phyloP scores from a whole-genome alignment of 2,329 filamentous ascomycete genomes.

The Venturia aucupariae region DNA sequence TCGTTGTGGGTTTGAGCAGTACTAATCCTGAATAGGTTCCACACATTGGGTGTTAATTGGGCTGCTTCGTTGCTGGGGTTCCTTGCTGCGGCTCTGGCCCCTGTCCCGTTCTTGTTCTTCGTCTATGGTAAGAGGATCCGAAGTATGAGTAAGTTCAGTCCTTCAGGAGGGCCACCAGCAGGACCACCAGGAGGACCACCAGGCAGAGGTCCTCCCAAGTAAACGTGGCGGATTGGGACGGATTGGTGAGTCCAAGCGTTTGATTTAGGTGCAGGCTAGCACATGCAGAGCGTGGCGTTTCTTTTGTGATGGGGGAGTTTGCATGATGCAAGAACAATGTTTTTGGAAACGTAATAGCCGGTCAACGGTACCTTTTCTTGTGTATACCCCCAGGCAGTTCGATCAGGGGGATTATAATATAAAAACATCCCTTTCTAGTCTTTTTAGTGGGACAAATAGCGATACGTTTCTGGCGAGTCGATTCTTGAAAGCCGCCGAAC shows the following conservation, averaged over 20 bases:
- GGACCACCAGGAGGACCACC: background rate
- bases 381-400: no score
- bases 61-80: constrained; percentile 26
- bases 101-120: constrained; percentile 31
- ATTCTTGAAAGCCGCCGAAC: no score
- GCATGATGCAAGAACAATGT: background rate
- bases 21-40: constrained; percentile 11
- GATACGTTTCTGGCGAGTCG: no score
- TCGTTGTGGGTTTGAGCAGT: background rate
- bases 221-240: background rate
- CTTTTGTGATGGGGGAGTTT: background rate
- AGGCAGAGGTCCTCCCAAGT: background rate
- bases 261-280: background rate
- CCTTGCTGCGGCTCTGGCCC: constrained; percentile 26
- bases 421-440: no score
- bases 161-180: background rate
- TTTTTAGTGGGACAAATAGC: no score
- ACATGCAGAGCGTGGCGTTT: background rate
- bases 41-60: constrained; percentile 15
- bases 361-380: no score
- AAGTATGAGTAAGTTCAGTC: constrained; percentile 1
- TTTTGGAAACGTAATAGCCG: background rate
- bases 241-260: background rate
- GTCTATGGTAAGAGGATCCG: constrained; percentile 23
- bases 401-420: no score